Base-by-base conservation (phyloP, 2,329 filamentous ascomycete species). In the Ascosphaera aggregata region DNA sequence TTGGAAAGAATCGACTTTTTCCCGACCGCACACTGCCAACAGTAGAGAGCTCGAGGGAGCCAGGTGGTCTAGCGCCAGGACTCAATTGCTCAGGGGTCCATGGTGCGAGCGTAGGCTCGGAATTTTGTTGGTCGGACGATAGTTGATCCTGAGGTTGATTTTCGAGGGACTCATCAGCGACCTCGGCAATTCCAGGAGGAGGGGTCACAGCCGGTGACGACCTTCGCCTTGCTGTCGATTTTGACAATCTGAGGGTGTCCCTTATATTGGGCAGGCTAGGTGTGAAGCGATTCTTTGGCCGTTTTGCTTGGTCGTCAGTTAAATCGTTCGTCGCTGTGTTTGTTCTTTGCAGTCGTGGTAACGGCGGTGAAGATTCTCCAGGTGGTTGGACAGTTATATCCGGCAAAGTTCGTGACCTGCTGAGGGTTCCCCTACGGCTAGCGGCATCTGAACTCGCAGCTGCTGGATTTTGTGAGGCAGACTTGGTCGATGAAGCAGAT, bases 221-320 rank as follows among this genome's bases (percentile, higher is more conserved):
- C 15, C 19, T 36, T 5, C 34, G 5, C 16, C 34, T 18, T 5
- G 9, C 19, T 22, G 34, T 19, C 13, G 17, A 5, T 22, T 36
- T 36, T 18, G 34, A 36, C 3, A 36, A 9, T 36, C 19, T 36
- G 34, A 36, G 34, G 4, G 34, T 36, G 16, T 36, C 34, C 19
- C 34, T 8, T 18, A 36, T 36, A n/a, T 36, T 36, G 9, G 34
- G 34, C 34, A 36, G n/a, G 19, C 34, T 36, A 17, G 34, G 34
- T n/a, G 34, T 36, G 15, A 36, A 36, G 4, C 34, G 34, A 19
- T 11, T 19, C 16, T 15, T 18, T 18, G 7, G 34, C 16, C 34
- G 5, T 5, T 17, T 13, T 8, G 19, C 15, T 9, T 4, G 9
- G 16, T 36, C 4, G 4, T 22, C 34, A n/a, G 30, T 32, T n/a